Evolutionary conservation across 371 early-diverging fungal species (phyloP).

Genomic region (Mucor lusitanicus): DNA sequence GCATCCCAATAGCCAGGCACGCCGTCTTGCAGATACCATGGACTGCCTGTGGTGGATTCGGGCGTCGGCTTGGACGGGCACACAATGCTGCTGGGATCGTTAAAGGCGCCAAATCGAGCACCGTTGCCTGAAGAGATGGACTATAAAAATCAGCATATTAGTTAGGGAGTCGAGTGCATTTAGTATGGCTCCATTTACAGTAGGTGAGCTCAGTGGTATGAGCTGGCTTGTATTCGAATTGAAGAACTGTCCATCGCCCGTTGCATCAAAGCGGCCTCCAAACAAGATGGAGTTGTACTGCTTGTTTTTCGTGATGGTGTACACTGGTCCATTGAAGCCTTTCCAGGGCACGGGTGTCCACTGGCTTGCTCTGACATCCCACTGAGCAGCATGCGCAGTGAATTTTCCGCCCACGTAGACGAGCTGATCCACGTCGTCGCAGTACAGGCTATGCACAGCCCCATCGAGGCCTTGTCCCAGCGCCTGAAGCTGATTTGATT

Average conservation of each 20-base stretch:
- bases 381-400: constrained; percentile 7
- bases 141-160: background rate
- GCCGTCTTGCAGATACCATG: constrained; percentile 65
- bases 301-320: constrained; percentile 18
- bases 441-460: constrained; percentile 57
- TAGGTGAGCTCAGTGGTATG: constrained; percentile 12
- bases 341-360: constrained; percentile 22
- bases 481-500: constrained; percentile 27
- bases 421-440: constrained; percentile 41
- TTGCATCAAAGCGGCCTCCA: constrained; percentile 33
- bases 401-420: constrained; percentile 55
- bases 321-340: constrained; percentile 28
- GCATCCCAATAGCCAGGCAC: constrained; percentile 72
- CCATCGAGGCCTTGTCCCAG: constrained; percentile 63
- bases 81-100: constrained; percentile 46
- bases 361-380: background rate
- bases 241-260: constrained; percentile 20
- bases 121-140: constrained; percentile 24
- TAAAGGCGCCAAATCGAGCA: constrained; percentile 13
- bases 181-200: constrained; percentile 7
- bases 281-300: constrained; percentile 18
- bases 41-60: constrained; percentile 10
- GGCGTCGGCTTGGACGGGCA: constrained; percentile 37
- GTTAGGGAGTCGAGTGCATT: background rate
- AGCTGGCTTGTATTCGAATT: constrained; percentile 18